phyloP scores from a whole-genome alignment of 2,329 filamentous ascomycete species.

The Lachnellula cervina region DNA sequence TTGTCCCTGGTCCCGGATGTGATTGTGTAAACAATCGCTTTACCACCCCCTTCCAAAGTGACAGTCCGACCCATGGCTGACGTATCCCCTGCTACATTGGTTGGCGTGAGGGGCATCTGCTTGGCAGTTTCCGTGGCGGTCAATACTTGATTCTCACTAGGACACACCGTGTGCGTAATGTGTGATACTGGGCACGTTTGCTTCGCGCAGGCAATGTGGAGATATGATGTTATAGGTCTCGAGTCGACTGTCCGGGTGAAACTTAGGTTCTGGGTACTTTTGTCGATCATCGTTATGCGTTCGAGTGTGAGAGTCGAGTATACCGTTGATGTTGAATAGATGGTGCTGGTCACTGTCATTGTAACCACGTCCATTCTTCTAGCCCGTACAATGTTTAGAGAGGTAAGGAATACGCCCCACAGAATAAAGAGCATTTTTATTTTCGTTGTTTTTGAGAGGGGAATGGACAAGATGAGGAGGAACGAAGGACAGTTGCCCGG shows the following conservation, averaged over 20 bases:
- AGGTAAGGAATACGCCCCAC: not conserved
- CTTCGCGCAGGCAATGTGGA: not conserved
- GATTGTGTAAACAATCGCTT: too few relatives aligned
- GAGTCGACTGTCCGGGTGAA: not conserved
- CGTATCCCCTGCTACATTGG: too few relatives aligned
- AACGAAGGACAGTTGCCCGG: too few relatives aligned
- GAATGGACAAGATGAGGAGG: not conserved
- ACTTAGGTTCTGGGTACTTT: not conserved
- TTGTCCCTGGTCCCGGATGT: too few relatives aligned
- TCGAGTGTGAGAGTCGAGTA: not conserved
- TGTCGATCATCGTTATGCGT: not conserved
- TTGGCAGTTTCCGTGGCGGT: too few relatives aligned
- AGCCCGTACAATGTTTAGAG: not conserved
- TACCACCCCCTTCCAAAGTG: too few relatives aligned
- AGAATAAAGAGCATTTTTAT: not conserved
- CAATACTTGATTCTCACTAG: too few relatives aligned
- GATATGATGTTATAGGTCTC: not conserved
- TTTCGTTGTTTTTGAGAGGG: not conserved
- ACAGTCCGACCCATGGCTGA: too few relatives aligned
- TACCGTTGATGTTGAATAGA: not conserved
- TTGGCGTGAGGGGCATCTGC: too few relatives aligned
- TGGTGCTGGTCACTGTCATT: not conserved
- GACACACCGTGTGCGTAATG: too few relatives aligned
- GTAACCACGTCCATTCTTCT: not conserved
- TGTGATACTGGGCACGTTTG: not conserved